A percentile compares a stretch with the other conserved stretches of the same genome.
These are phyloP conservation scores for Trichoderma endophyticum DNA, from an alignment of 2,329 filamentous ascomycete species.

Conservation along the genomic window DNA sequence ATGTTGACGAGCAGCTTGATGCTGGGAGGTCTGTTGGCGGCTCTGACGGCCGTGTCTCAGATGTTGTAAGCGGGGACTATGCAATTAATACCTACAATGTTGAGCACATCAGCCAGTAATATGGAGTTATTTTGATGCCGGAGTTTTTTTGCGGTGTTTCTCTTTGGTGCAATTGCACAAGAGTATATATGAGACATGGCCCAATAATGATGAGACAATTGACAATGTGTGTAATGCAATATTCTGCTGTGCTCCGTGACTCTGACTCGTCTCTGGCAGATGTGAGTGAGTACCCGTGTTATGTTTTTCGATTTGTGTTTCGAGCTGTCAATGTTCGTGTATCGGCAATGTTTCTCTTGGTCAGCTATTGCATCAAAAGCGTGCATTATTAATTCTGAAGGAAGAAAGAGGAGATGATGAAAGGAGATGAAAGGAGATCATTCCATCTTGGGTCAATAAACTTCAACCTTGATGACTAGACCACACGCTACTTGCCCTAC, in stretches of 20 bases:
- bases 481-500: background rate
- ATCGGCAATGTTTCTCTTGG: background rate
- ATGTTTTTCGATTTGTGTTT: background rate
- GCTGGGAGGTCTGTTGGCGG: constrained; percentile 9
- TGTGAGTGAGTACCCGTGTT: background rate
- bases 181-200: background rate
- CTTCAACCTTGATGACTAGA: background rate
- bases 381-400: background rate
- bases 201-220: constrained; percentile 6
- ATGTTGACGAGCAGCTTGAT: constrained; percentile 13
- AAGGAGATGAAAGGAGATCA: background rate
- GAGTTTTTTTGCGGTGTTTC: background rate
- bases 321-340: background rate
- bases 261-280: background rate
- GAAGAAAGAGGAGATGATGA: background rate
- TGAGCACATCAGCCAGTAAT: background rate
- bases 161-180: background rate
- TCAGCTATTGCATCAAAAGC: background rate
- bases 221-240: background rate
- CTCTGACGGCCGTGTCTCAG: constrained; percentile 3
- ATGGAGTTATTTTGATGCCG: background rate
- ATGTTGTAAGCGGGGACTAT: background rate
- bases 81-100: background rate
- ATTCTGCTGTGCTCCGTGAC: background rate
- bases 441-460: background rate